Evolutionary conservation across 2,329 filamentous ascomycete genomes (phyloP).

Genomic region (Clonostachys solani): DNA sequence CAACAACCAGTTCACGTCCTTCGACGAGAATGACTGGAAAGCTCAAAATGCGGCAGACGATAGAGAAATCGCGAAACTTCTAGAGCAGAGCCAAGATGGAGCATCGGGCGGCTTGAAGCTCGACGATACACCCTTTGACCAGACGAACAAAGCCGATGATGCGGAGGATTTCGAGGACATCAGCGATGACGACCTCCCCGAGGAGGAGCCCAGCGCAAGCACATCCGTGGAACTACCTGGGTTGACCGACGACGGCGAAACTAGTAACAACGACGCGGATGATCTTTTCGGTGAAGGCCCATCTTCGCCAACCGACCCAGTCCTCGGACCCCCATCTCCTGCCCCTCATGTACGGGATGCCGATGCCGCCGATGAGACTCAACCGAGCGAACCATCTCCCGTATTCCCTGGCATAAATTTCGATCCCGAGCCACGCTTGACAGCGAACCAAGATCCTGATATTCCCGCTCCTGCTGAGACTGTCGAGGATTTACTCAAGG

Average conservation of each 20-base stretch:
- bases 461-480: conserved; percentile 69
- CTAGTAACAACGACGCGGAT: conserved; percentile 56
- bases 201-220: conserved; percentile 53
- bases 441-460: conserved; percentile 53
- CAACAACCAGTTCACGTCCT: conserved; percentile 24
- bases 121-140: conserved; percentile 46
- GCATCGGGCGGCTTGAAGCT: conserved; percentile 33
- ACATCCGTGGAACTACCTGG: conserved; percentile 44
- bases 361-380: conserved; percentile 25
- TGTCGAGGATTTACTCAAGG: conserved; percentile 70
- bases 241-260: conserved; percentile 55
- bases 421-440: conserved; percentile 36
- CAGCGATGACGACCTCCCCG: conserved; percentile 84
- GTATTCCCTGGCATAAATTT: conserved; percentile 41
- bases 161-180: conserved; percentile 90
- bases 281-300: conserved; percentile 66
- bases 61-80: conserved; percentile 35
- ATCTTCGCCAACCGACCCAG: conserved; percentile 40
- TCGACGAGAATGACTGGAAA: conserved; percentile 28
- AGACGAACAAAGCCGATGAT: conserved; percentile 82
- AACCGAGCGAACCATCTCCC: conserved; percentile 20
- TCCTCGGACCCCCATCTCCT: conserved; percentile 37
- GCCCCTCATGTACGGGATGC: conserved; percentile 34
- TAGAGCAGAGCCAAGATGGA: conserved; percentile 35
- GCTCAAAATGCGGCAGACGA: conserved; percentile 45